Conservation (phyloP, 257 asterid species). For the Nicotiana undulata region DNA sequence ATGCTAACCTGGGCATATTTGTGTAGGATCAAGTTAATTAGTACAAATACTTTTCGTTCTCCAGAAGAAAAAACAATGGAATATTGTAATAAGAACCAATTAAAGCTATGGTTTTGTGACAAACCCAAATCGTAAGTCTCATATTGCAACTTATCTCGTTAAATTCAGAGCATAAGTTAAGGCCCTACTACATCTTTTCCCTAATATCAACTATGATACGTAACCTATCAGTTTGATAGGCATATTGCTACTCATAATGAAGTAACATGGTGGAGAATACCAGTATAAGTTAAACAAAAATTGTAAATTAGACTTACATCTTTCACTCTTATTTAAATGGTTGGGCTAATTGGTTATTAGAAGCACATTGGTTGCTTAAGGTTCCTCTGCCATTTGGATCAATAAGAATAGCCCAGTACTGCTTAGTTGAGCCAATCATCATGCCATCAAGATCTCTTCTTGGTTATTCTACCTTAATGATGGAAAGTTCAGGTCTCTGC, state of each 20-base stretch:
- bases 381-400: not conserved
- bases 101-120: not conserved
- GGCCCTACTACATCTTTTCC: not conserved
- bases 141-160: not conserved
- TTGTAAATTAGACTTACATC: not conserved
- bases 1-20: not conserved
- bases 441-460: not conserved
- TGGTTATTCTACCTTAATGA: not conserved
- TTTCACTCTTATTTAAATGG: not conserved
- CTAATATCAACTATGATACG: not conserved
- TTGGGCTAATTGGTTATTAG: not conserved
- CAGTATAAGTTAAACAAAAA: not conserved
- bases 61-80: not conserved
- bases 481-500: not conserved
- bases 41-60: not conserved
- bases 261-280: not conserved
- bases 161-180: not conserved
- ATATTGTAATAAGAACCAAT: not conserved
- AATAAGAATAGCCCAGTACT: not conserved
- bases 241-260: not conserved
- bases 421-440: not conserved
- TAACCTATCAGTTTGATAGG: slow-evolving; percentile 1
- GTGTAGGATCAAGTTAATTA: not conserved
- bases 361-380: not conserved
- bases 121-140: not conserved